Evolutionary conservation across 495 filamentous ascomycete species (phyloP), one percentile per base, ranked within the genome.

Genomic region (Neurospora sublineolata): DNA sequence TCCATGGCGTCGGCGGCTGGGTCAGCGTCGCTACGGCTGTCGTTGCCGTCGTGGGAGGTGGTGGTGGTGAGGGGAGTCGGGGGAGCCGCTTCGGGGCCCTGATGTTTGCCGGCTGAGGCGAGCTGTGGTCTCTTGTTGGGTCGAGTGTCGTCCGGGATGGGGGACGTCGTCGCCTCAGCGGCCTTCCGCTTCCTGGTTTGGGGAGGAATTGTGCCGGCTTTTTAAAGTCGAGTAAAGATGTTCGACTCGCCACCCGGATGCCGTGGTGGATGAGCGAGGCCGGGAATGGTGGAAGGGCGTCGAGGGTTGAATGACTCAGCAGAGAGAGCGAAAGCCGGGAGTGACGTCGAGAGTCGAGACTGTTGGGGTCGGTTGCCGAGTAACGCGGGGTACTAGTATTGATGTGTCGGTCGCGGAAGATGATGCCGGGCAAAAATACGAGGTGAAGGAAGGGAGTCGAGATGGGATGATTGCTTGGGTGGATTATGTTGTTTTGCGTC

Each of bases 111-210:
- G 75, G 82, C 80, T 81, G 83, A 82, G 80, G 83, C 80, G 79
- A 83, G 75, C 27, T 64, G 52, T 74, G 89, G 82, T 81, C 82
- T 85, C 76, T 84, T 86, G 77, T 84, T 84, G 20, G 84, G 81
- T 72, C 81, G 76, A 78, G 80, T 78, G 76, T 64, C 52, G 52
- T 64, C 52, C 52, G 76, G 68, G 70, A 78, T 76, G 74, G 83
- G 82, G 76, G 80, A 80, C 82, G 83, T 82, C 81, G 87, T 86
- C 87, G 87, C 89, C 87, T 94, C 91, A 85, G 88, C 87, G 87
- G 93, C 93, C 88, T 95, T 97, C 82, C 94, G 90, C 87, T 98
- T 98, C 80, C 90, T 90, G 80, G 89, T 92, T 73, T 77, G 80
- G 77, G 86, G 85, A 83, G 86, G 85, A 87, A 88, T 88, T 73